phyloP scores from a whole-genome alignment of 331 rosid species.

The Quercus tomentella region DNA sequence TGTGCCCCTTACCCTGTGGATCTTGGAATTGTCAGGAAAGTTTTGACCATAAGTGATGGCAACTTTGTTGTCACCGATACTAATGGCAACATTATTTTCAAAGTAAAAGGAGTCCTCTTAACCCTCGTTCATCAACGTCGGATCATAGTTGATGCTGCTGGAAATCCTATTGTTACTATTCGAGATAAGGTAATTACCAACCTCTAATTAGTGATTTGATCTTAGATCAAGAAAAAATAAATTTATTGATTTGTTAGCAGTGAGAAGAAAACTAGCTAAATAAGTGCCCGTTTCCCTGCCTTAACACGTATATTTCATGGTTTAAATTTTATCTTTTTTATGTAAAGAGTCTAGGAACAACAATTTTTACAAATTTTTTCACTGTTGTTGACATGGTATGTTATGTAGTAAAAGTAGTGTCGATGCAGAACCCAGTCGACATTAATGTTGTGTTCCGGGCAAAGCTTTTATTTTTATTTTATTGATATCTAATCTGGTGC shows the following conservation, averaged over 20 bases:
- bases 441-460: too few relatives aligned
- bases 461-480: too few relatives aligned
- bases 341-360: too few relatives aligned
- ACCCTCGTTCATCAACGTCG: conserved; percentile 30
- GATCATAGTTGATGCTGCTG: conserved; percentile 22
- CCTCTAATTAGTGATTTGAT: background rate
- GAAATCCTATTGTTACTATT: conserved; percentile 26
- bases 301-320: background rate
- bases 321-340: background rate
- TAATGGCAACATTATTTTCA: conserved; percentile 39
- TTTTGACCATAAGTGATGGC: conserved; percentile 23
- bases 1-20: conserved; percentile 34
- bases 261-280: background rate
- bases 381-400: too few relatives aligned
- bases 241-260: background rate
- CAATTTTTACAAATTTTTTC: too few relatives aligned
- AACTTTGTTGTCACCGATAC: conserved; percentile 36
- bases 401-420: too few relatives aligned
- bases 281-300: background rate
- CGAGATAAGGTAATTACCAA: conserved; percentile 31
- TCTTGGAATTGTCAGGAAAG: conserved; percentile 36
- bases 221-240: too few relatives aligned
- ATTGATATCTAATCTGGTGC: too few relatives aligned
- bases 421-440: too few relatives aligned
- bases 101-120: conserved; percentile 21